These are phyloP conservation scores for Entomortierella beljakovae DNA, from an alignment of 192 early-diverging fungal species.

Conservation along the genomic window DNA sequence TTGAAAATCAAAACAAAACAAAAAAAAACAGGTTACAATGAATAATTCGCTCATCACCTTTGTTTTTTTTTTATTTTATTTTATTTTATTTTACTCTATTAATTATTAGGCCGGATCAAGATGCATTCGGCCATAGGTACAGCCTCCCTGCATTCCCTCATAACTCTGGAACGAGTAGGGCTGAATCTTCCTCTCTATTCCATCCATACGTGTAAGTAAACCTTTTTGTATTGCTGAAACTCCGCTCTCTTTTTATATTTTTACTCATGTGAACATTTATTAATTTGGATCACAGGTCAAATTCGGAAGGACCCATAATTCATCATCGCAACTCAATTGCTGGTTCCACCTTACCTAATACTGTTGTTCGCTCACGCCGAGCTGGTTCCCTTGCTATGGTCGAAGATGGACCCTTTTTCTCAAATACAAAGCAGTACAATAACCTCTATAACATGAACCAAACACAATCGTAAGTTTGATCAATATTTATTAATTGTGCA, in stretches of 20 bases:
- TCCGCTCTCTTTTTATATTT: not conserved
- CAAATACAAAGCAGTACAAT: constrained; percentile 69
- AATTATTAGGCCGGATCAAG: constrained; percentile 7
- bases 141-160: constrained; percentile 20
- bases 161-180: not conserved
- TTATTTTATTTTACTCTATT: not conserved
- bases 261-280: not conserved
- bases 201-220: constrained; percentile 18
- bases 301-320: constrained; percentile 23
- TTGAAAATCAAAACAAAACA: too few species aligned
- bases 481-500: not conserved
- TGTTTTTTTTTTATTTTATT: constrained; percentile 2
- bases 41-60: not conserved
- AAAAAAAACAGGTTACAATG: too few species aligned
- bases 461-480: constrained; percentile 56
- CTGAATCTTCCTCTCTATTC: constrained; percentile 1
- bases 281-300: constrained; percentile 1
- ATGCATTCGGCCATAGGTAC: constrained; percentile 7
- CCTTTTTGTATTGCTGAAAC: not conserved
- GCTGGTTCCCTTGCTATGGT: constrained; percentile 58
- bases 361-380: constrained; percentile 20
- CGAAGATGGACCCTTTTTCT: constrained; percentile 77
- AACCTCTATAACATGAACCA: constrained; percentile 73
- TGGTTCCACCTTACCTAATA: constrained; percentile 26
- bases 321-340: constrained; percentile 51